Evolutionary conservation across 2,329 filamentous ascomycete species (phyloP).

Genomic region (Xylaria multiplex): DNA sequence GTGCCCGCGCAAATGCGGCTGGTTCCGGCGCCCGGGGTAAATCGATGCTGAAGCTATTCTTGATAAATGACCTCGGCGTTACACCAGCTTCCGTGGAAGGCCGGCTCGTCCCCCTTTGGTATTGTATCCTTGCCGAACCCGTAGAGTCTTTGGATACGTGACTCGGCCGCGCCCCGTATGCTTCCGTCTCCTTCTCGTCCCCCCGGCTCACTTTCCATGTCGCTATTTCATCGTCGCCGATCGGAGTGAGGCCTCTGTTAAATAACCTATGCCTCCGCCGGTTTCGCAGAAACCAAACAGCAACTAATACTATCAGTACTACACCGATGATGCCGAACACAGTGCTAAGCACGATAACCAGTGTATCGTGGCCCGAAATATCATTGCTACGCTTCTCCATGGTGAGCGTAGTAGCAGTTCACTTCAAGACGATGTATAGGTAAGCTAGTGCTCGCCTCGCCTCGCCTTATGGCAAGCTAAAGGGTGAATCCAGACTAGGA

Average conservation of each 20-base stretch:
- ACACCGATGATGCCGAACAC: slow-evolving; percentile 59
- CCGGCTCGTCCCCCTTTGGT: slow-evolving; percentile 52
- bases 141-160: slow-evolving; percentile 53
- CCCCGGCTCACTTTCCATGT: slow-evolving; percentile 64
- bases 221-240: slow-evolving; percentile 72
- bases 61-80: slow-evolving; percentile 50
- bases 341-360: slow-evolving; percentile 63
- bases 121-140: slow-evolving; percentile 59
- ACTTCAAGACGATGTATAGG: slow-evolving; percentile 7
- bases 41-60: slow-evolving; percentile 57
- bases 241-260: slow-evolving; percentile 67
- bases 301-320: slow-evolving; percentile 50
- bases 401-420: slow-evolving; percentile 33
- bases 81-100: slow-evolving; percentile 48
- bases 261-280: slow-evolving; percentile 57
- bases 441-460: slow-evolving; percentile 1
- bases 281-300: slow-evolving; percentile 54
- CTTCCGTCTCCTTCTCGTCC: slow-evolving; percentile 47
- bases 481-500: slow-evolving; percentile 8
- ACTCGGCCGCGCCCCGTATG: slow-evolving; percentile 41
- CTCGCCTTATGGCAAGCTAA: slow-evolving; percentile 11
- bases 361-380: slow-evolving; percentile 50
- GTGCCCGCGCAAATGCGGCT: slow-evolving; percentile 67
- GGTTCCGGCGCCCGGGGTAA: slow-evolving; percentile 55
- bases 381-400: slow-evolving; percentile 33